phyloP scores from a whole-genome alignment of 73 alveolate genomes.

The Urostyla sp. region DNA sequence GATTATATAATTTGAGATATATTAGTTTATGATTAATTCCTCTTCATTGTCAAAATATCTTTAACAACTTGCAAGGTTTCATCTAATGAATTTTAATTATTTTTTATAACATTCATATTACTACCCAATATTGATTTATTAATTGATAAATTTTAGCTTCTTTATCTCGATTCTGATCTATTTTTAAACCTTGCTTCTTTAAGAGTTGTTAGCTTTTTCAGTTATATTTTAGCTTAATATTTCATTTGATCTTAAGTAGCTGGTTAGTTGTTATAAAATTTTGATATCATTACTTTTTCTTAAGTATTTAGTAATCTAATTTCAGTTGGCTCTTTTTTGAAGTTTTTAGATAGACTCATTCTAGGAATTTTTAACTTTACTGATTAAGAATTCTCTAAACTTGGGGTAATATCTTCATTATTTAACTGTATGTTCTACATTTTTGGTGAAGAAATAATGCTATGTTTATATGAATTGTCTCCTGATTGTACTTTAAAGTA shows the following conservation, averaged over 20 bases:
- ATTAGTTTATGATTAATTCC: conserved; percentile 17
- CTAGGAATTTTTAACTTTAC: no score
- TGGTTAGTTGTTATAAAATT: conserved; percentile 38
- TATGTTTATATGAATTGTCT: no score
- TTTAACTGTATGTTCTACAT: no score
- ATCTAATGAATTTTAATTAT: conserved; percentile 12
- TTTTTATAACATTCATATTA: not conserved
- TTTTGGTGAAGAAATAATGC: no score
- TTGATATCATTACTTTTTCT: conserved; percentile 16
- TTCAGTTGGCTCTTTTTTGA: no score
- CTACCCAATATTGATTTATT: not conserved
- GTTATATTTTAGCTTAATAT: not conserved
- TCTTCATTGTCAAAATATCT: conserved; percentile 12
- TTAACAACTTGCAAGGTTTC: conserved; percentile 30
- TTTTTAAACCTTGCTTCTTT: conserved; percentile 36
- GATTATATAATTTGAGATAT: not conserved
- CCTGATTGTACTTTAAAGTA: conserved; percentile 10
- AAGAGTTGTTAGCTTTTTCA: not conserved
- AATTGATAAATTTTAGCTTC: not conserved
- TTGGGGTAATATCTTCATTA: no score
- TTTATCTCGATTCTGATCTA: conserved; percentile 35
- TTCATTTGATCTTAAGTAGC: no score
- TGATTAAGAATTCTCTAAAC: no score
- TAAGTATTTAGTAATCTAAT: not conserved
- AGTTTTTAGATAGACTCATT: no score